Conservation (phyloP, 371 early-diverging fungal species). For the Cladochytrium tenue region DNA sequence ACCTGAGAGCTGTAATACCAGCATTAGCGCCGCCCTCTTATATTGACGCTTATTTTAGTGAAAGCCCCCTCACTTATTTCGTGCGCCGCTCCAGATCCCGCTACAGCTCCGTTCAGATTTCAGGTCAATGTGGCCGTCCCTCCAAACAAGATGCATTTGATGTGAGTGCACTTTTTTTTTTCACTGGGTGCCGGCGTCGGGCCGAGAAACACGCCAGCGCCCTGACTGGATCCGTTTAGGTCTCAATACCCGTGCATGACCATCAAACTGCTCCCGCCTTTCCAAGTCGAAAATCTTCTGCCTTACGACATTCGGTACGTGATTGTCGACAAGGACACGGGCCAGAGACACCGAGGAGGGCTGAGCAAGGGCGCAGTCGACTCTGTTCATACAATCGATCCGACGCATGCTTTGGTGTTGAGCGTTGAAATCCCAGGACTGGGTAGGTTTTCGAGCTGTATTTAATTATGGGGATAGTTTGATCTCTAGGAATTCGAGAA, state of each 20-base stretch:
- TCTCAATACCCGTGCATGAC: conserved; percentile 76
- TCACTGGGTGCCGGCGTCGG: too few relatives aligned
- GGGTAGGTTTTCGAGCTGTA: conserved; percentile 32
- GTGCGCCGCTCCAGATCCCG: conserved; percentile 53
- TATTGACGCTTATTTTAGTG: conserved; percentile 21
- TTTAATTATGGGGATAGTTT: too few relatives aligned
- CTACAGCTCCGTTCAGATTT: conserved; percentile 72
- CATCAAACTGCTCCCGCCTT: conserved; percentile 82
- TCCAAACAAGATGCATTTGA: conserved; percentile 4
- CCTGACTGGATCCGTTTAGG: neutral
- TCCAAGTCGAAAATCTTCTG: conserved; percentile 92
- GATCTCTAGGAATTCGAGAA: too few relatives aligned
- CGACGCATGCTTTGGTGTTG: conserved; percentile 76
- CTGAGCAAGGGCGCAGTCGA: conserved; percentile 73
- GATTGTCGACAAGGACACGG: conserved; percentile 73
- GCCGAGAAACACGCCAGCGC: too few relatives aligned
- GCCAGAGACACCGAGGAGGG: conserved; percentile 65
- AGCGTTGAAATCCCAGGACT: conserved; percentile 75
- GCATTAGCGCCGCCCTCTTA: neutral
- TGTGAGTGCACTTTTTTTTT: conserved; percentile 11
- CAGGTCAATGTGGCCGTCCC: conserved; percentile 60
- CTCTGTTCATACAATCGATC: conserved; percentile 83
- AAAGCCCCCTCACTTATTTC: conserved; percentile 43
- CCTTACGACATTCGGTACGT: conserved; percentile 83
- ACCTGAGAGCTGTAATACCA: conserved; percentile 8